Evolutionary conservation across 208 protist species (phyloP), one percentile per base, ranked within the genome.

Genomic region (Leishmania arabica): DNA sequence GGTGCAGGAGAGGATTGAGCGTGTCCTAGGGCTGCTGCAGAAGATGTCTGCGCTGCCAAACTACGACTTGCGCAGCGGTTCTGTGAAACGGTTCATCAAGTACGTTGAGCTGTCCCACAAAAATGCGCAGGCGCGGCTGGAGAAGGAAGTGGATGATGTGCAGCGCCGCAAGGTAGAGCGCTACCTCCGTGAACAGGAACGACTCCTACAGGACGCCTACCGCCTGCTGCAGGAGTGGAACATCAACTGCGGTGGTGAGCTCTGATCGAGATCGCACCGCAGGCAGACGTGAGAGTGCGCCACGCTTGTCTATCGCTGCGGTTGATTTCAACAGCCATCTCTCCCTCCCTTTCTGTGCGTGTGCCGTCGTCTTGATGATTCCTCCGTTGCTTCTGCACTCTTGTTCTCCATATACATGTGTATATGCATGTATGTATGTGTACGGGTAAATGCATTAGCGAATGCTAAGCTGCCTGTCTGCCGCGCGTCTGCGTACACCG

Each of bases 21-120:
- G 78, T 9, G 77, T 91, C 40, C 80, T 95, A 27, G 70, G 56
- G 6, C 71, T 94, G 40, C 91, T 95, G 19, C 51, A 85, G 54
- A 83, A 82, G 53, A 91, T 97, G 84, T 77, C 87, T 0, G 81
- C 13, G 0, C 47, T 84, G n/a, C 84, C 90, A 79, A 97, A 97
- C 77, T 94, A 93, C 78, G 88, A 90, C 31, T 81, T 95, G 54
- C 87, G 93, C 75, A 95, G 86, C 77, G 93, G 91, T 4, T 97
- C 93, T 4, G 90, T 97, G 66, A 84, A 82, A 75, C 87, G 93
- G 58, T 97, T 97, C 83, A 87, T 95, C 51, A 86, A 86, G 66
- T 94, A 92, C 79, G 87, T 97, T 11, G 84, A 90, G 84, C 81
- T 87, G 51, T 86, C 87, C 1, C 86, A 92, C 68, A 78, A 79